A percentile compares a stretch with the other conserved stretches of the same genome.
Conservation (phyloP, 2,329 filamentous ascomycete species). For the Fusarium sp. region DNA sequence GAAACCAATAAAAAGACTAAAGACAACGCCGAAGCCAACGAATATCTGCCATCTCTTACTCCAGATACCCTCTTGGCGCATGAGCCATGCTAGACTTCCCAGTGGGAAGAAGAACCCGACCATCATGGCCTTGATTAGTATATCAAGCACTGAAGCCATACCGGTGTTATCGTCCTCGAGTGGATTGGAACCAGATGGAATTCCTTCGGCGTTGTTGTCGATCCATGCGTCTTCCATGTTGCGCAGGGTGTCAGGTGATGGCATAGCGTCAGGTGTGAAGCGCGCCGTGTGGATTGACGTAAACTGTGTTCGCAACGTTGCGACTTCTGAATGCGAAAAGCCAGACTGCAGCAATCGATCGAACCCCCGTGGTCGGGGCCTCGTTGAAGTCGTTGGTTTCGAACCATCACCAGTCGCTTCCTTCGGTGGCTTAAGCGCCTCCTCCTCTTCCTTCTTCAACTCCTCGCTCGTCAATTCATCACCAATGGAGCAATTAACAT, state of each 20-base stretch:
- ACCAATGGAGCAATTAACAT: conserved; percentile 93
- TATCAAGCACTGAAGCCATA: conserved; percentile 71
- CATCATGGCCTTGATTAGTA: conserved; percentile 86
- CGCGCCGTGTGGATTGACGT: conserved; percentile 82
- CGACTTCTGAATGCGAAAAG: conserved; percentile 84
- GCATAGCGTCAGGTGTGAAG: conserved; percentile 90
- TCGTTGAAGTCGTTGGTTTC: conserved; percentile 40
- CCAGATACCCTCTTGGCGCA: conserved; percentile 89
- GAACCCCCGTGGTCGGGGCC: conserved; percentile 73
- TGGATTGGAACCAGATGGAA: conserved; percentile 50
- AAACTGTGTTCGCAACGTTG: conserved; percentile 87
- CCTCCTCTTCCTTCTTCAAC: conserved; percentile 71
- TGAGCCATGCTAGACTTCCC: conserved; percentile 84
- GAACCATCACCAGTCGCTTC: conserved; percentile 60
- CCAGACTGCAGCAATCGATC: conserved; percentile 84
- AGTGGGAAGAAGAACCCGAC: conserved; percentile 97
- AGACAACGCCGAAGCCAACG: conserved; percentile 82
- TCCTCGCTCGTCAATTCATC: conserved; percentile 75
- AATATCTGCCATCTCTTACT: conserved; percentile 85
- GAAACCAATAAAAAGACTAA: conserved; percentile 81
- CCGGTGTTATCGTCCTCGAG: conserved; percentile 60
- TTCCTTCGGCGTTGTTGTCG: conserved; percentile 67
- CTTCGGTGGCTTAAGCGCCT: conserved; percentile 49
- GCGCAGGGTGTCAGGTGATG: conserved; percentile 77
- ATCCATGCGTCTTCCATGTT: conserved; percentile 91